Base-by-base conservation (phyloP, 371 early-diverging fungal genomes). In the Mucor indicus region DNA sequence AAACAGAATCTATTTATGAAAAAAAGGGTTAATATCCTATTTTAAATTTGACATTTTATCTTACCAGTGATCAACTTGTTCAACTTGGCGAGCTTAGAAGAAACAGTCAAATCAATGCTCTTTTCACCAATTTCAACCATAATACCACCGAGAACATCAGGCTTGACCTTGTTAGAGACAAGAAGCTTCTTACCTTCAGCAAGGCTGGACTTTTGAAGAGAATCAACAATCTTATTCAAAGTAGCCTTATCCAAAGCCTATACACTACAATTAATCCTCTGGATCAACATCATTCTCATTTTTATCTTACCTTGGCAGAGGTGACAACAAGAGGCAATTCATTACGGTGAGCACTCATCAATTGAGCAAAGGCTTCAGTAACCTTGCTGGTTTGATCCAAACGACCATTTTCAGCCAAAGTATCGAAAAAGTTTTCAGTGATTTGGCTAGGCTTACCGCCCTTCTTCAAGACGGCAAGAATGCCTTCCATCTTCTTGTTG, bases 121-220 rank as follows among this genome's bases (percentile, higher is more conserved):
- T 92, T 92, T 77, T 95, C 98, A 59, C 98, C 97, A 66, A 96
- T 78, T 72, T 96, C 97, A 45, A 98, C 89, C 62, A 96, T 79
- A 67, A 98, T 79, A 61, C 98, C 98, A 64, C 98, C 98, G 45
- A 96, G 75, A 66, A 98, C 91, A 65, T 83, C 74, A 51, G 95
- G 87, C 81, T 96, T 91, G 54, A 88, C 89, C 90, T 91, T 93
- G 92, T 90, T 92, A 69, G 85, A 78, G 49, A 93, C 75, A 46
- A 86, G 69, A 55, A 93, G 74, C 63, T 83, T 79, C 65, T 71
- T 68, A 40, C 72, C 71, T 49, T 69, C 67, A 44, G 77, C 69
- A 39, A 83, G 61, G 27, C 50, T 59, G 47, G 73, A 67, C 67
- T 81, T 81, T 54, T 64, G 64, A 25, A 82, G 62, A 22, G 75